Evolutionary conservation across 2,329 filamentous ascomycete species (phyloP), one percentile per base, ranked within the genome.

Genomic region (Trichoderma sp.): DNA sequence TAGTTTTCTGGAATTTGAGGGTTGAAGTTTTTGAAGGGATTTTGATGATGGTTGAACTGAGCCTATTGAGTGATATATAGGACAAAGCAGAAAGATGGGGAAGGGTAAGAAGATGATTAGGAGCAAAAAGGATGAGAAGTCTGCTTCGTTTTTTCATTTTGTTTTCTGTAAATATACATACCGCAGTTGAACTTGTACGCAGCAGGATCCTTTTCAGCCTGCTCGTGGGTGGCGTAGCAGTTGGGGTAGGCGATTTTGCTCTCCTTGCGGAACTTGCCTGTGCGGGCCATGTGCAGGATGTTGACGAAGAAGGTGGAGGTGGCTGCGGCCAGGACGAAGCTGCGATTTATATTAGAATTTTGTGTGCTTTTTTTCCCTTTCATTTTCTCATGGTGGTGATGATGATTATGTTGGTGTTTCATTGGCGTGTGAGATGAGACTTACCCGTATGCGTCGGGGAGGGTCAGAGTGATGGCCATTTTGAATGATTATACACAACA

Each of bases 171-270:
- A 8, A 18, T 6, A 4, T 18, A 81, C 85, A 31, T 82, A 88
- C 87, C 89, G 85, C 91, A 92, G 86, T 93, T 93, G 85, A 93
- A 93, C 71, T 82, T 81, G 81, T 84, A 88, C 60, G 88, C 90
- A 66, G 86, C 86, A 64, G 86, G 85, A 80, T 91, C 86, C 83
- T 90, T 89, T 35, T 85, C 85, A 24, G 89, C 89, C 62, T 87
- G 84, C 79, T 91, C 89, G 50, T 86, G 82, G 41, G 83, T 85
- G 64, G 89, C 91, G 79, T 92, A 93, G 60, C 88, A 80, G 71
- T 84, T 86, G 31, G 91, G 91, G 79, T 92, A 93, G 60, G 83
- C 80, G 79, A 93, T 81, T 16, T 87, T 87, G 79, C 88, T 87
- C 27, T 83, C 83, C 80, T 86, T 89, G 82, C 91, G 90, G 77